These are phyloP conservation scores for Lachancea cidri DNA, from an alignment of 805 yeast genomes.

Conservation along the genomic window DNA sequence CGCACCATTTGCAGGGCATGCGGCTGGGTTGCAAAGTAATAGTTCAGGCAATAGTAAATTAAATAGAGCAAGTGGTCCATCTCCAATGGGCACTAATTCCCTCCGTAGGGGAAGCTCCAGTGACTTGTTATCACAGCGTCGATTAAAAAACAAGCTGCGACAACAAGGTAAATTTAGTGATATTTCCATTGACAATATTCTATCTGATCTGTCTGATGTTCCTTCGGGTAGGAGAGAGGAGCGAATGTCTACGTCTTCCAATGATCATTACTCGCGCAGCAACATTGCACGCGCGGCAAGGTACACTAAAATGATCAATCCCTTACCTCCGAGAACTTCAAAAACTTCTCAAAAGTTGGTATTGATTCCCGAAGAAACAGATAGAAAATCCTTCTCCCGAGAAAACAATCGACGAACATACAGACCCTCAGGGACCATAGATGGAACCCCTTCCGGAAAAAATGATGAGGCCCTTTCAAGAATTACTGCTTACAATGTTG, in stretches of 20 bases:
- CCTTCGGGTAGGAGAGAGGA: conserved; percentile 63
- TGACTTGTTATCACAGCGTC: conserved; percentile 3
- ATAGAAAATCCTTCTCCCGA: conserved; percentile 1
- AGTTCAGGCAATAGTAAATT: conserved; percentile 1
- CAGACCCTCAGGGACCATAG: conserved; percentile 17
- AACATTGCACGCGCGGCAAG: conserved; percentile 16
- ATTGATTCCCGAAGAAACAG: conserved; percentile 60
- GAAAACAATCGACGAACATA: conserved; percentile 6
- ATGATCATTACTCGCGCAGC: conserved; percentile 16
- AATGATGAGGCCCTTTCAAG: conserved; percentile 60
- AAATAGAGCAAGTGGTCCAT: not conserved
- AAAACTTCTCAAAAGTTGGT: conserved; percentile 84
- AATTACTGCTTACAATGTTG: conserved; percentile 86
- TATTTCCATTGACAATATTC: conserved; percentile 73
- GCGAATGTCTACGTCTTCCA: conserved; percentile 36
- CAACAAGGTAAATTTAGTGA: conserved; percentile 52
- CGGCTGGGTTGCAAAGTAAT: conserved; percentile 25
- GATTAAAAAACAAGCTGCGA: conserved; percentile 3
- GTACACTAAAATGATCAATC: conserved; percentile 23
- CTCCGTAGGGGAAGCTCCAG: conserved; percentile 4
- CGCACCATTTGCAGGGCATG: conserved; percentile 77
- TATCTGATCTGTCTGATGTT: conserved; percentile 76
- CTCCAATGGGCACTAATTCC: not conserved
- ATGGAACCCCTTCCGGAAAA: conserved; percentile 40
- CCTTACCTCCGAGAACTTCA: conserved; percentile 60